Evolutionary conservation across 202 grass and related monocot species (phyloP).

Genomic region (Miscanthus sacchariflorus): DNA sequence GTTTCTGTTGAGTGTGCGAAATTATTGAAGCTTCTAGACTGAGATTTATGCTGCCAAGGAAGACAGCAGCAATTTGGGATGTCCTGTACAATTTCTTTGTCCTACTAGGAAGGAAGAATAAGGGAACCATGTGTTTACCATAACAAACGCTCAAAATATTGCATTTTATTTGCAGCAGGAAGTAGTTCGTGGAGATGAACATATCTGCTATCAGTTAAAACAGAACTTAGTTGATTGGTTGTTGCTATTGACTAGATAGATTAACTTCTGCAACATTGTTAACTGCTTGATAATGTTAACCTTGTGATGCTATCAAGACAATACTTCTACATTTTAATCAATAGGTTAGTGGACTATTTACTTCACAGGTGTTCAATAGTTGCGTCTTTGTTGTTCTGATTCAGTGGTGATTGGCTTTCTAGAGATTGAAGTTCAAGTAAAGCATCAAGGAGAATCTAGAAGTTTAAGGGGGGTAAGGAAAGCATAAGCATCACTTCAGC

Average conservation of each 20-base stretch:
- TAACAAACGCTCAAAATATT: background rate
- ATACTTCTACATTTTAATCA: background rate
- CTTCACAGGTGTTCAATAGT: background rate
- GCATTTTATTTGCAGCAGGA: background rate
- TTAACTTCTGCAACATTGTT: background rate
- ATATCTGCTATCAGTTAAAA: background rate
- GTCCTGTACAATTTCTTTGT: background rate
- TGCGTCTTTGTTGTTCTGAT: slow-evolving; percentile 31
- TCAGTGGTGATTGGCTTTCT: background rate
- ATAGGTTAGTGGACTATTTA: background rate
- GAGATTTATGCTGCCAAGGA: background rate
- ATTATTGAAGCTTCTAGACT: background rate
- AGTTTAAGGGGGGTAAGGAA: slow-evolving; percentile 18
- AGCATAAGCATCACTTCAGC: slow-evolving; percentile 38
- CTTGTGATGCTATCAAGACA: background rate
- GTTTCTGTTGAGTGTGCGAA: background rate
- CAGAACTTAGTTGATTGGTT: background rate
- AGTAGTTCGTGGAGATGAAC: background rate
- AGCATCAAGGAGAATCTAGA: slow-evolving; percentile 35
- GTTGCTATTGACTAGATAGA: slow-evolving; percentile 11
- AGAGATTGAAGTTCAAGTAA: slow-evolving; percentile 37
- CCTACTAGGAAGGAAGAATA: background rate
- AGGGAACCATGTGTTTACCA: background rate
- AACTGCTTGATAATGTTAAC: background rate
- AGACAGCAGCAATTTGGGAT: background rate